Percentiles rank a stretch among this genome's conserved stretches.
phyloP scores from a whole-genome alignment of 75 land plant species.

The Ceratopteris richardii region DNA sequence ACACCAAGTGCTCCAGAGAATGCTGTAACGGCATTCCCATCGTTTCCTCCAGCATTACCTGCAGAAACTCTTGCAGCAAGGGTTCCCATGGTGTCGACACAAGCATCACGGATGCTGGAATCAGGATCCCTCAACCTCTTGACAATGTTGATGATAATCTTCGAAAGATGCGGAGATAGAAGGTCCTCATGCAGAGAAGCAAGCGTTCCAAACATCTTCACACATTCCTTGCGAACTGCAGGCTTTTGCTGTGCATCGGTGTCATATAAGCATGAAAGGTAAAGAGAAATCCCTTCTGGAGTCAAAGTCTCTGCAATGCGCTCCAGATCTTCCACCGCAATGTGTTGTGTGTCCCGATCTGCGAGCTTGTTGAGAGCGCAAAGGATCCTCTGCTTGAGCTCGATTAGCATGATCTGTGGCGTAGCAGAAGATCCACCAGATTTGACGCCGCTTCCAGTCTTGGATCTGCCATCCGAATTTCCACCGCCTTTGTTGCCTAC shows the following conservation, averaged over 20 bases:
- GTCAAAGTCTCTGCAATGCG: constrained; percentile 43
- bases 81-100: constrained; percentile 54
- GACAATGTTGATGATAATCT: constrained; percentile 48
- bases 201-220: constrained; percentile 43
- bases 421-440: constrained; percentile 5
- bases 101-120: constrained; percentile 71
- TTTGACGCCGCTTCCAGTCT: constrained; percentile 3
- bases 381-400: constrained; percentile 50
- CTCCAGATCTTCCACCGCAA: constrained; percentile 60
- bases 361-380: constrained; percentile 61
- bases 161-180: constrained; percentile 47
- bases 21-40: neutral
- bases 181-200: constrained; percentile 44
- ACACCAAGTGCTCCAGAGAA: constrained; percentile 16
- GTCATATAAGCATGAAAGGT: constrained; percentile 54
- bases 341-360: constrained; percentile 78
- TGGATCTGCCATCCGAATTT: neutral
- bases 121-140: constrained; percentile 77
- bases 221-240: constrained; percentile 65
- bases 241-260: constrained; percentile 60
- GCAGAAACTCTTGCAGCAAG: constrained; percentile 33
- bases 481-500: no score
- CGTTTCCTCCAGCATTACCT: constrained; percentile 5
- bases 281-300: constrained; percentile 51
- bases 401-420: constrained; percentile 20